Evolutionary conservation across 2,329 filamentous ascomycete genomes (phyloP).

Genomic region (Dactylonectria macrodidyma): DNA sequence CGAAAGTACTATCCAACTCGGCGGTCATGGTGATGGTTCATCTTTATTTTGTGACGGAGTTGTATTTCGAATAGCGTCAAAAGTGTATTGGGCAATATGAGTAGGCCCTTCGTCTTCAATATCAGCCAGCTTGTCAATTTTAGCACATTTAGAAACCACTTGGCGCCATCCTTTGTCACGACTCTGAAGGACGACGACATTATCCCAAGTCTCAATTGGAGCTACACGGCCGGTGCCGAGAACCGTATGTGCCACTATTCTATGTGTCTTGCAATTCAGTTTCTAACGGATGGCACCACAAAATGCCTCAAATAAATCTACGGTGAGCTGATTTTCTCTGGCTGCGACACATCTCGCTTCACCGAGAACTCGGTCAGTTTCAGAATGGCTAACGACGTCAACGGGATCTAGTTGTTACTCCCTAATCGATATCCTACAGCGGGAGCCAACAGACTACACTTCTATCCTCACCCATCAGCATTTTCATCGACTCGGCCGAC

Average conservation of each 20-base stretch:
- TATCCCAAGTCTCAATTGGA: constrained; percentile 16
- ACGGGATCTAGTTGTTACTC: constrained; percentile 15
- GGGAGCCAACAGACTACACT: constrained; percentile 8
- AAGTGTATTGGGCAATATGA: no score
- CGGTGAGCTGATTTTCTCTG: constrained; percentile 14
- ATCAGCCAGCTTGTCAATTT: constrained; percentile 9
- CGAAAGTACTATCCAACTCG: no score
- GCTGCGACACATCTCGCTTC: constrained; percentile 16
- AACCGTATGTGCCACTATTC: constrained; percentile 2
- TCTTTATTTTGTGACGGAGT: no score
- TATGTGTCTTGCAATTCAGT: background rate
- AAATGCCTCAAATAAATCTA: constrained; percentile 12
- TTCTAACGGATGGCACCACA: background rate
- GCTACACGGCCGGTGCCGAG: constrained; percentile 14
- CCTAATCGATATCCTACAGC: constrained; percentile 9
- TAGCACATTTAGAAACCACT: constrained; percentile 8
- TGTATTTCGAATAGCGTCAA: no score
- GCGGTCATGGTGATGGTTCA: no score
- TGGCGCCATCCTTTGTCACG: constrained; percentile 9
- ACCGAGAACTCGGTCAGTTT: constrained; percentile 12
- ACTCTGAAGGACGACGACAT: background rate
- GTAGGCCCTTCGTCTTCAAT: constrained; percentile 3
- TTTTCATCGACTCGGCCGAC: constrained; percentile 20
- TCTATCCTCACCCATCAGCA: constrained; percentile 18
- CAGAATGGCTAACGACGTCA: constrained; percentile 14